Conservation (phyloP, 2,329 filamentous ascomycete species). For the Xylaria sp. region DNA sequence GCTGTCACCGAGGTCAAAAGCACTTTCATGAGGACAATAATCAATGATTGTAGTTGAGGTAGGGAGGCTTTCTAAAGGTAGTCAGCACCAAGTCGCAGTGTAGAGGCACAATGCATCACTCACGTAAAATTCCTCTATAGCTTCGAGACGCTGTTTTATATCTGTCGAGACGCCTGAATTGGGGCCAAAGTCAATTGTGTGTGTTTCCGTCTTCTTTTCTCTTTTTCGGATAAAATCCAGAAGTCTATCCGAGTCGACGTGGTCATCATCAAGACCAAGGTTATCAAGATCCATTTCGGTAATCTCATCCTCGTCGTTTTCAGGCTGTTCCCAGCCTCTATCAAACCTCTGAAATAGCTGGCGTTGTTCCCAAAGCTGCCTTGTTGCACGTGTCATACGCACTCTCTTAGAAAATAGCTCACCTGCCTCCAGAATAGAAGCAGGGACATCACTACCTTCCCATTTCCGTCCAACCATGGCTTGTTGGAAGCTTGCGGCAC, state of each 20-base stretch:
- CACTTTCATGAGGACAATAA: conserved; percentile 91
- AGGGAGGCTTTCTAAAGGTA: conserved; percentile 72
- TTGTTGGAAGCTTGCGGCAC: conserved; percentile 81
- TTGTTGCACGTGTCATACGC: conserved; percentile 88
- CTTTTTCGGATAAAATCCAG: conserved; percentile 54
- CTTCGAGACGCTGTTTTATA: conserved; percentile 73
- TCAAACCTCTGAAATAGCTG: conserved; percentile 93
- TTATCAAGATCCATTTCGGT: conserved; percentile 54
- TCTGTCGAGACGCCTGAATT: conserved; percentile 60
- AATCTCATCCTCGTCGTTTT: conserved; percentile 48
- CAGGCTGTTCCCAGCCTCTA: conserved; percentile 79
- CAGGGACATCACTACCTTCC: conserved; percentile 93
- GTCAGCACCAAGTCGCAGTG: conserved; percentile 46
- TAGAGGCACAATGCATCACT: conserved; percentile 51
- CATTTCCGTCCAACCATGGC: conserved; percentile 82
- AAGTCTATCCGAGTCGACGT: conserved; percentile 53
- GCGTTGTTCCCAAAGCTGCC: conserved; percentile 93
- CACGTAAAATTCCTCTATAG: conserved; percentile 87
- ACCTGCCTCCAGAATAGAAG: conserved; percentile 94
- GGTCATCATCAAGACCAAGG: conserved; percentile 42
- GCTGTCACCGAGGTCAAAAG: conserved; percentile 88
- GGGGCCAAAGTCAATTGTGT: conserved; percentile 62
- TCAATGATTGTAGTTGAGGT: conserved; percentile 88
- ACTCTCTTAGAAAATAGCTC: conserved; percentile 90
- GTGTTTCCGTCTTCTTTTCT: conserved; percentile 55